Evolutionary conservation across 768 basidiomycete genomes (phyloP).

Genomic region (Termitomyces heimii): DNA sequence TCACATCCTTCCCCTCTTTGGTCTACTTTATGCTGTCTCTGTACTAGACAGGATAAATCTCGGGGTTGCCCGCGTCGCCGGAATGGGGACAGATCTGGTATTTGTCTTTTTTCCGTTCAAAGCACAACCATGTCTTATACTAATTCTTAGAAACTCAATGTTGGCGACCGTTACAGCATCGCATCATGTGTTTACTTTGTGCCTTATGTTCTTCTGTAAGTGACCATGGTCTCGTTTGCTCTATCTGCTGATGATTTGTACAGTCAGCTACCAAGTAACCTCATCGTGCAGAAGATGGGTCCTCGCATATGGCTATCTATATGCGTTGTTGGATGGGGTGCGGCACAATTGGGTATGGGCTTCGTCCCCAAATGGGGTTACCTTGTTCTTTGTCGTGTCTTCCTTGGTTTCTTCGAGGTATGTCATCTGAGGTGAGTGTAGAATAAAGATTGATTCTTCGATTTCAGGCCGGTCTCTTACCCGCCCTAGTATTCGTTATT

Average conservation of each 20-base stretch:
- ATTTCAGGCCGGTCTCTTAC: constrained; percentile 34
- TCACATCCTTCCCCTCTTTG: constrained; percentile 28
- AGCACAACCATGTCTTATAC: not conserved
- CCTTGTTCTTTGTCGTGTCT: constrained; percentile 30
- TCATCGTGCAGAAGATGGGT: constrained; percentile 33
- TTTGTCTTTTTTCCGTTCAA: not conserved
- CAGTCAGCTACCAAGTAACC: constrained; percentile 40
- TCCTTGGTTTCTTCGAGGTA: constrained; percentile 38
- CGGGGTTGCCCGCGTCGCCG: constrained; percentile 27
- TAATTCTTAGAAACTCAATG: constrained; percentile 19
- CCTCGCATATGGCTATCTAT: constrained; percentile 36
- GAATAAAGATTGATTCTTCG: not conserved
- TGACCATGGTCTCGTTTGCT: not conserved
- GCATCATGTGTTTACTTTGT: constrained; percentile 36
- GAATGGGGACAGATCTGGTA: constrained; percentile 30
- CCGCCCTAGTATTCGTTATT: constrained; percentile 34
- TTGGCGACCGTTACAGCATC: constrained; percentile 31
- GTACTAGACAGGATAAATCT: constrained; percentile 29
- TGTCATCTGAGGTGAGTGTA: not conserved
- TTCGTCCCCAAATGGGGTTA: constrained; percentile 33
- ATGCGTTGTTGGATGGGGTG: constrained; percentile 34
- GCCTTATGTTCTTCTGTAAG: constrained; percentile 37
- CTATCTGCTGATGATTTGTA: not conserved
- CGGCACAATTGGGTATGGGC: constrained; percentile 37
- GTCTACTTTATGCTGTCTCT: constrained; percentile 26